Evolutionary conservation across 2,329 filamentous ascomycete genomes (phyloP).

Genomic region (Lachnellula arida): DNA sequence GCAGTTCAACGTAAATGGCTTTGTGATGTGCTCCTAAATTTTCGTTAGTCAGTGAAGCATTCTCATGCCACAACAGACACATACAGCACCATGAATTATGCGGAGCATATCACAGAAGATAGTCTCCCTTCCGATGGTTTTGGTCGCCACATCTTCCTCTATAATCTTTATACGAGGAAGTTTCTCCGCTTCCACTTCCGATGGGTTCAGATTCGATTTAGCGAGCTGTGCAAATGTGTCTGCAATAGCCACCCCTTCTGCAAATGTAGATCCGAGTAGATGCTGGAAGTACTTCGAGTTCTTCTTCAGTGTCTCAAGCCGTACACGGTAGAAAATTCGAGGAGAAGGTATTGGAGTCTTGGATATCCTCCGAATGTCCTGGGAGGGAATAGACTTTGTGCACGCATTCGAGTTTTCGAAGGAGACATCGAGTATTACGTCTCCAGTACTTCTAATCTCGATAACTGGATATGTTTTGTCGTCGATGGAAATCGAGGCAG

Average conservation of each 20-base stretch:
- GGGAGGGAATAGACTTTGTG: slow-evolving; percentile 44
- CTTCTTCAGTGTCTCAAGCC: slow-evolving; percentile 49
- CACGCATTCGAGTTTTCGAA: slow-evolving; percentile 56
- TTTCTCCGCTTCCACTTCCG: slow-evolving; percentile 43
- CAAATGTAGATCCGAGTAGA: slow-evolving; percentile 61
- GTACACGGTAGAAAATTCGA: slow-evolving; percentile 51
- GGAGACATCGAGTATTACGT: slow-evolving; percentile 61
- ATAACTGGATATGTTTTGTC: slow-evolving; percentile 34
- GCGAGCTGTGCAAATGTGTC: slow-evolving; percentile 47
- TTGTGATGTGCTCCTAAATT: slow-evolving; percentile 25
- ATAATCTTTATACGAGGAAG: slow-evolving; percentile 62
- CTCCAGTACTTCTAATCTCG: slow-evolving; percentile 52
- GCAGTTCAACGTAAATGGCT: slow-evolving; percentile 50
- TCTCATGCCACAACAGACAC: not conserved
- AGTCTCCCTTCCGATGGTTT: slow-evolving; percentile 52
- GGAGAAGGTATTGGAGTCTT: slow-evolving; percentile 24
- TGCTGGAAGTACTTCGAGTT: slow-evolving; percentile 67
- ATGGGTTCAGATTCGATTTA: slow-evolving; percentile 41
- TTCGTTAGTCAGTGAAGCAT: slow-evolving; percentile 1
- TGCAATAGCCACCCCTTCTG: slow-evolving; percentile 54
- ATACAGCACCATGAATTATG: slow-evolving; percentile 56
- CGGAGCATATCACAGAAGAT: slow-evolving; percentile 64
- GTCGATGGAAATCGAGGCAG: slow-evolving; percentile 20
- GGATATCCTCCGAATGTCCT: slow-evolving; percentile 38
- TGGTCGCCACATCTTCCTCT: slow-evolving; percentile 65